Evolutionary conservation across 345 rosid genomes (phyloP).

Genomic region (Brassica juncea): DNA sequence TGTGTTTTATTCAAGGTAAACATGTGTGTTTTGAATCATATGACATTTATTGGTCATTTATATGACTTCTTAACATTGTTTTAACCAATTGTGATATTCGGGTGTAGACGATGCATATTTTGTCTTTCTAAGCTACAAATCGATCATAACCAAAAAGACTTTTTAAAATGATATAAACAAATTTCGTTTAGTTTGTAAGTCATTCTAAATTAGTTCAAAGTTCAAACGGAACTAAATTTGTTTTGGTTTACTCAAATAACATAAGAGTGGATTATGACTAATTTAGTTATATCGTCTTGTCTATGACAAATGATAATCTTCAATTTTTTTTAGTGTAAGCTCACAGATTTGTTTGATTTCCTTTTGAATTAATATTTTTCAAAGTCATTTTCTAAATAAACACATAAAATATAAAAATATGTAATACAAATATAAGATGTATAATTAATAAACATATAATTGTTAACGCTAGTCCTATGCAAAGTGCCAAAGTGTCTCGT

Average conservation of each 20-base stretch:
- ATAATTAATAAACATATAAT: no score
- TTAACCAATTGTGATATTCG: neutral
- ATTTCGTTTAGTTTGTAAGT: no score
- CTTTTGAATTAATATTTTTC: neutral
- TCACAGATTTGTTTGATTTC: neutral
- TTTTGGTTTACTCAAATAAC: neutral
- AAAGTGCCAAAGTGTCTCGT: no score
- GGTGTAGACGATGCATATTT: no score
- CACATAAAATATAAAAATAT: no score
- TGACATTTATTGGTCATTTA: neutral
- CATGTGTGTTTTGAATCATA: neutral
- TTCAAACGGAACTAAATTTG: neutral
- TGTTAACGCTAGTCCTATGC: no score
- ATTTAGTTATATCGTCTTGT: neutral
- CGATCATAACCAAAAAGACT: neutral
- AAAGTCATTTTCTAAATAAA: no score
- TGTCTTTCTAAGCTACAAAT: neutral
- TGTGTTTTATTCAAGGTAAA: neutral
- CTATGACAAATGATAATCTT: neutral
- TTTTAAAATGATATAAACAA: no score
- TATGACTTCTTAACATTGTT: neutral
- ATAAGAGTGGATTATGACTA: neutral
- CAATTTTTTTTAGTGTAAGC: neutral
- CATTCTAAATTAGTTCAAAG: no score
- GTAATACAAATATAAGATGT: neutral